Percentiles rank a stretch among this genome's conserved stretches.
phyloP scores from a whole-genome alignment of 257 asterid species.

The Fraxinus americana region DNA sequence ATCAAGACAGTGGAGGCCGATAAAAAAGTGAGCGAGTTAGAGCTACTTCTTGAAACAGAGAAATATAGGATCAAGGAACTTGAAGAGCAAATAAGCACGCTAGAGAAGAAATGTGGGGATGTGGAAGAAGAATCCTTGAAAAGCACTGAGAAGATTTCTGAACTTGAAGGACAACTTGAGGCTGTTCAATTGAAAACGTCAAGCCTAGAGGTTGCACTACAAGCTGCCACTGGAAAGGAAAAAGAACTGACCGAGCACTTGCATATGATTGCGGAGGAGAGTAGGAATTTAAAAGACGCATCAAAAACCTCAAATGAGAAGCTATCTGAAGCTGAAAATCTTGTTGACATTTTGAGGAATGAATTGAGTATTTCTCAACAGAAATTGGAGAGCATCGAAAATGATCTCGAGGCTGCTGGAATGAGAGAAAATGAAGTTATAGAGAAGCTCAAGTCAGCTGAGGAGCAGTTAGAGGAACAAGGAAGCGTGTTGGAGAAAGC shows the following conservation, averaged over 20 bases:
- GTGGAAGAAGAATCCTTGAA: conserved; percentile 54
- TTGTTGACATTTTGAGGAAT: conserved; percentile 49
- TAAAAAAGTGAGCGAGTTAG: conserved; percentile 63
- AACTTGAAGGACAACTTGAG: conserved; percentile 67
- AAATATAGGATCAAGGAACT: conserved; percentile 77
- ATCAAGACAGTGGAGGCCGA: conserved; percentile 62
- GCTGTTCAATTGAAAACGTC: conserved; percentile 61
- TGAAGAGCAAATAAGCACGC: conserved; percentile 65
- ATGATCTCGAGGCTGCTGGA: conserved; percentile 57
- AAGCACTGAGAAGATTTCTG: conserved; percentile 52
- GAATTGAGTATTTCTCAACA: conserved; percentile 60
- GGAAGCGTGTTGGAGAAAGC: conserved; percentile 57
- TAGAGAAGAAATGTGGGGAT: conserved; percentile 55
- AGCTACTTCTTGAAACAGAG: conserved; percentile 77
- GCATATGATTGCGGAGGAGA: conserved; percentile 58
- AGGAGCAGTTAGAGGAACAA: conserved; percentile 70
- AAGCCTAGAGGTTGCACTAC: conserved; percentile 63
- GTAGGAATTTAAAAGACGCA: conserved; percentile 53
- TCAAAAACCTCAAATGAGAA: conserved; percentile 55
- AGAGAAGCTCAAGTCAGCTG: conserved; percentile 74
- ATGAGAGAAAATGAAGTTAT: conserved; percentile 53
- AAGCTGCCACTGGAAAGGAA: conserved; percentile 64
- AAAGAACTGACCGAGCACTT: conserved; percentile 52
- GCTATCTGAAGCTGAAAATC: conserved; percentile 66
- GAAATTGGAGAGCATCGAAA: conserved; percentile 64